Percentiles rank a stretch among this genome's conserved stretches.
Conservation (phyloP, 176 grass and related monocot genomes). For the Oryza australiensis region DNA sequence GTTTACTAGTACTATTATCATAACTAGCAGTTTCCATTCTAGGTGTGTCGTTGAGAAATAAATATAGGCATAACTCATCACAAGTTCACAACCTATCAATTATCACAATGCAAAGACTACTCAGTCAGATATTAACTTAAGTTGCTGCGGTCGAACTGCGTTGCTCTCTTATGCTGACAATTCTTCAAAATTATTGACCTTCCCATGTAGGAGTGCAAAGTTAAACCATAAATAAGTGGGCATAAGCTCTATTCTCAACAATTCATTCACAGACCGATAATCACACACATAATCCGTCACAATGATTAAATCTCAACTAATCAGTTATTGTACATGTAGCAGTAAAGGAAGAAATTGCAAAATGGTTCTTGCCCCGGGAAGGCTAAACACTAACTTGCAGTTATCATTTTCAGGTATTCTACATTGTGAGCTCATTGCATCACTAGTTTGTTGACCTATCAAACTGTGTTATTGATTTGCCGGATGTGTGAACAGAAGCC, state of each 20-base stretch:
- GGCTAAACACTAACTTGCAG: neutral
- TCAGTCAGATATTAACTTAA: neutral
- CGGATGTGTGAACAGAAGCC: neutral
- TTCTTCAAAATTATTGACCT: neutral
- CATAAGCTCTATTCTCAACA: neutral
- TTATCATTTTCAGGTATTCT: neutral
- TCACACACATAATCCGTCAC: neutral
- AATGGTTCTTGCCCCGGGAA: neutral
- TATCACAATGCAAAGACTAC: neutral
- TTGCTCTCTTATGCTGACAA: neutral
- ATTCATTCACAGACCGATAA: neutral
- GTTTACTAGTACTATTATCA: no score
- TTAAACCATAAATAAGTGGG: constrained; percentile 1
- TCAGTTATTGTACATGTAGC: neutral
- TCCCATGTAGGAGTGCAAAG: neutral
- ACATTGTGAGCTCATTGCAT: neutral
- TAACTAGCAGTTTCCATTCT: neutral
- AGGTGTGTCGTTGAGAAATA: neutral
- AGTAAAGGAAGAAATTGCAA: neutral
- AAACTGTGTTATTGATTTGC: neutral
- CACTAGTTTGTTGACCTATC: neutral
- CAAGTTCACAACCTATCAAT: neutral
- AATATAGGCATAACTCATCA: neutral
- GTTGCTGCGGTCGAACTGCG: neutral
- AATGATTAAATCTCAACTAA: neutral